Base-by-base conservation (phyloP, 1,284 basidiomycete genomes). In the Austroboletus novae-zelandiae region DNA sequence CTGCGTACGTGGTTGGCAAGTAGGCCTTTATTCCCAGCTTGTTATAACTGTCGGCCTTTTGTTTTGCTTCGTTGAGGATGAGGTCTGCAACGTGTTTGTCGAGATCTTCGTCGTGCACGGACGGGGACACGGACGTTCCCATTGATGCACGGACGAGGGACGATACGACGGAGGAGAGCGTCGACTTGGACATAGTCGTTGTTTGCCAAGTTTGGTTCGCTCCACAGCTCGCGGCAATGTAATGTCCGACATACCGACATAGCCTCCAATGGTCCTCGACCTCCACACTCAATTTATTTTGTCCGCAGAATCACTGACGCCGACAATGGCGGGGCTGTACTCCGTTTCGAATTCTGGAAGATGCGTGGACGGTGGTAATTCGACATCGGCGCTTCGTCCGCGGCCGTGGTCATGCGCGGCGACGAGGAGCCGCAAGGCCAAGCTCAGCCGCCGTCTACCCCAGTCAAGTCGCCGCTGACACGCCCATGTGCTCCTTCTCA, bases 51-150 rank as follows among this genome's bases (percentile, higher is more conserved):
- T 86, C 82, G 42, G 91, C 91, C 67, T 93, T 91, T 74, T 87
- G 83, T 73, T 91, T 92, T 0, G 94, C 94, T 68, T 97, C 94
- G 57, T 83, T 85, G 29, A 95, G 80, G 45, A 97, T 86, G 50
- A 97, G 78, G 47, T 91, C 86, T 4, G 91, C 91, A 27, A 97
- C 90, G 65, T 92, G 89, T 34, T 82, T 79, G 71, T 97, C 94
- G 20, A 97, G 79, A 60, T 95, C 91, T 29, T 86, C 84, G 64
- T 95, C 90, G 4, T 81, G 79, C 18, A 94, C 84, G 6, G 77
- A 74, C 39, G 71, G 64, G 0, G 84, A 66, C 0, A 91, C 75
- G 0, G 89, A 78, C 1, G 82, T 66, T 31, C 92, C 91, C 80
- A 90, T 83, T 27, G 81, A 83, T 0, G 93, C 90, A 17, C 93